Evolutionary conservation across 768 basidiomycete genomes (phyloP), one percentile per base, ranked within the genome.

Genomic region (Auriscalpium vulgare): DNA sequence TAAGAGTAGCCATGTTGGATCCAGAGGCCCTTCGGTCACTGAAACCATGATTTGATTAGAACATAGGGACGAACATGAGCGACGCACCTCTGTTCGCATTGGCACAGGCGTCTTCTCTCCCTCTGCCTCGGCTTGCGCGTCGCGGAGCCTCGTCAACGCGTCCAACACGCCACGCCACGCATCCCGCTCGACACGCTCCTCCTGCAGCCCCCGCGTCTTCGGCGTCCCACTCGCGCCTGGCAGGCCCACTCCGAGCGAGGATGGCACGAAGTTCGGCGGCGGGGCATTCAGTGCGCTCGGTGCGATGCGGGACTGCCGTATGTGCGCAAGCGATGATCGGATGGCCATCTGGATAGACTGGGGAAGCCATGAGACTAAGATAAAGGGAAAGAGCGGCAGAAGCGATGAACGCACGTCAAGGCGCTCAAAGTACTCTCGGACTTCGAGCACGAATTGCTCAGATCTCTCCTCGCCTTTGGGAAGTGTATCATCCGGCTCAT

Each of bases 211-310:
- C 45, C 82, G 79, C 62, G 73, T 81, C 64, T 69, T 73, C 50
- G 45, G 35, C 36, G 37, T 38, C 29, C 29, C 29, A 46, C 10
- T 43, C 7, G 16, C 59, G 2, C 60, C 54, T 56, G 89, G 87
- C 52, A 88, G 76, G 4, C 87, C 86, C 11, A 90, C 87, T 7
- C 89, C 89, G 14, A 89, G 80, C 8, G 87, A 84, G 4, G 88
- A 84, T 7, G 88, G 89, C 10, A 90, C 73, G 66, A 89, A 88
- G 29, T 80, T 82, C 0, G 77, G 78, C 7, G 83, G 79, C 37
- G 88, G 88, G 1, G 89, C 88, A 50, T 85, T 86, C 63, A 92
- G 89, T n/a, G 88, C 84, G n/a, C 88, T 87, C 9, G 89, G 88
- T 44, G 89, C 86, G 65, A 91, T 88, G 61, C 88, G 83, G 10